phyloP scores from a whole-genome alignment of 768 basidiomycete genomes.

The Hysterangium stoloniferum region DNA sequence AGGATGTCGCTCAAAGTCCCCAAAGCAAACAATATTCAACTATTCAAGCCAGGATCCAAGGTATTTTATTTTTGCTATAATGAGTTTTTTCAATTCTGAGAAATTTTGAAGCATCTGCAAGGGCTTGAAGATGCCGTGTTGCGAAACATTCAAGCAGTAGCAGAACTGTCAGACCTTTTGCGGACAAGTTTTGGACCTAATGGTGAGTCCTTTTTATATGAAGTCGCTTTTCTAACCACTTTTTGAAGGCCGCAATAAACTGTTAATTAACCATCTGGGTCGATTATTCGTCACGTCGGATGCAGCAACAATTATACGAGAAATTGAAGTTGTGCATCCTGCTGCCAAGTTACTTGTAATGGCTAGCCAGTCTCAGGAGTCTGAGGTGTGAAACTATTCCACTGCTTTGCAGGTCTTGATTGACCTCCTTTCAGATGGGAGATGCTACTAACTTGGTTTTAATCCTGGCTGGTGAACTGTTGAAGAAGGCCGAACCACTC shows the following conservation, averaged over 20 bases:
- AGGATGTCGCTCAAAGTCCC: slow-evolving; percentile 98
- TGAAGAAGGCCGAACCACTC: slow-evolving; percentile 88
- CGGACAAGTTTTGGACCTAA: slow-evolving; percentile 96
- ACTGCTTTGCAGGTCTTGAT: background rate
- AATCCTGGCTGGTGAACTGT: slow-evolving; percentile 90
- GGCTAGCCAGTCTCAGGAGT: slow-evolving; percentile 94
- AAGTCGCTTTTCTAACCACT: background rate
- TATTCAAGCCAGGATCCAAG: slow-evolving; percentile 98
- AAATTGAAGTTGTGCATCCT: slow-evolving; percentile 97
- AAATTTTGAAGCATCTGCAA: slow-evolving; percentile 51
- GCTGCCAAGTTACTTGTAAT: slow-evolving; percentile 99
- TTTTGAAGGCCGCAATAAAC: slow-evolving; percentile 84
- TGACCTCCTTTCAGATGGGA: slow-evolving; percentile 64
- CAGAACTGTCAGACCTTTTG: slow-evolving; percentile 89
- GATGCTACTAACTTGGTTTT: slow-evolving; percentile 94
- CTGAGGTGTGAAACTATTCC: slow-evolving; percentile 49
- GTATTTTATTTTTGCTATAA: slow-evolving; percentile 29
- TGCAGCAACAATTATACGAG: slow-evolving; percentile 96
- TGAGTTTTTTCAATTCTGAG: background rate
- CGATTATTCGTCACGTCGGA: slow-evolving; percentile 96
- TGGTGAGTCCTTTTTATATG: slow-evolving; percentile 41
- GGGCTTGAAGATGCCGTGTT: slow-evolving; percentile 97
- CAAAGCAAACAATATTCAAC: slow-evolving; percentile 76
- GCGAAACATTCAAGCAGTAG: slow-evolving; percentile 93
- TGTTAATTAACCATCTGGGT: slow-evolving; percentile 95